Percentiles rank a stretch among this genome's conserved stretches.
These are phyloP conservation scores for Selaginella tamariscina DNA, from an alignment of 75 land plant species.

Conservation along the genomic window DNA sequence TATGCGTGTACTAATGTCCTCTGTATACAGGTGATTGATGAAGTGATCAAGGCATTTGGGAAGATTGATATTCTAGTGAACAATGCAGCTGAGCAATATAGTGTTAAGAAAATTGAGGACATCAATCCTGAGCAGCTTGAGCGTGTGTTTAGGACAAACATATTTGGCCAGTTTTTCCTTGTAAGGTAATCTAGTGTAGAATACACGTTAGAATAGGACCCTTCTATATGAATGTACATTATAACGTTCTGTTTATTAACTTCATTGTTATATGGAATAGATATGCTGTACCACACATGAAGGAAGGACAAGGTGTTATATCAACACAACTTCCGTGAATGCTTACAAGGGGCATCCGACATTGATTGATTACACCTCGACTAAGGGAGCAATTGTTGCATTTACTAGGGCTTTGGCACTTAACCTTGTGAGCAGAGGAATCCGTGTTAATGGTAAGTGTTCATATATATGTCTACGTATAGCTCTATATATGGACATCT, in stretches of 20 bases:
- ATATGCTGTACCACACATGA: conserved; percentile 61
- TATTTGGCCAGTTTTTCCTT: conserved; percentile 61
- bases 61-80: conserved; percentile 71
- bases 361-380: conserved; percentile 64
- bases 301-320: conserved; percentile 45
- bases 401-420: conserved; percentile 55
- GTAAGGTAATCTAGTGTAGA: conserved; percentile 26
- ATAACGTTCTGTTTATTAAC: too few relatives aligned
- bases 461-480: background rate
- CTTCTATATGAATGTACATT: too few relatives aligned
- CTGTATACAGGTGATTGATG: conserved; percentile 34
- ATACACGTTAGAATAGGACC: background rate
- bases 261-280: conserved; percentile 19
- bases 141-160: conserved; percentile 66
- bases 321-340: conserved; percentile 62
- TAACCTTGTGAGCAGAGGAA: conserved; percentile 48
- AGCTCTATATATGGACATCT: background rate
- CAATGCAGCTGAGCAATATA: conserved; percentile 66
- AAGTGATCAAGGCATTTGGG: conserved; percentile 50
- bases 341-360: conserved; percentile 53
- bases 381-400: conserved; percentile 73
- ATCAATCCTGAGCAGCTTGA: conserved; percentile 43
- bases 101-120: conserved; percentile 35
- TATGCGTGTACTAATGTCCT: background rate
- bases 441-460: conserved; percentile 57